These are phyloP conservation scores for Withania somnifera DNA, from an alignment of 305 asterid genomes.

Conservation along the genomic window DNA sequence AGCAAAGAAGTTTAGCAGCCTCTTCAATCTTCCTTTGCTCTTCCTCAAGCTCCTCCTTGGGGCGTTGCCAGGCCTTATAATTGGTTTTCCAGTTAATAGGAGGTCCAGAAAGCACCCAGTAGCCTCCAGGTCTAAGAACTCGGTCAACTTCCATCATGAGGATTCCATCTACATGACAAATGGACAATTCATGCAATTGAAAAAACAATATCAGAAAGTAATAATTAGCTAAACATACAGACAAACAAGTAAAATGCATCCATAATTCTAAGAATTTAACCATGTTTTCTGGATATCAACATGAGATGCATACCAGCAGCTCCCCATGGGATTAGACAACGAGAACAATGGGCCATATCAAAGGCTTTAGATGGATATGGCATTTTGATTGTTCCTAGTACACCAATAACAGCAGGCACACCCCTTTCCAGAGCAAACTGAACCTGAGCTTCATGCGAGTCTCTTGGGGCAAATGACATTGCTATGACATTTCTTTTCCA, in stretches of 20 bases:
- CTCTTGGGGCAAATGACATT: constrained; percentile 99
- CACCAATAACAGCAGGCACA: constrained; percentile 96
- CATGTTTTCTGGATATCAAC: not conserved
- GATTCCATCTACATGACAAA: constrained; percentile 55
- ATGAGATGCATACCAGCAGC: constrained; percentile 51
- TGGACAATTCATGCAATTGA: constrained; percentile 4
- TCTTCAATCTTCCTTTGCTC: constrained; percentile 91
- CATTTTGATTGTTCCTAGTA: constrained; percentile 74
- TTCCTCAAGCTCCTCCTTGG: constrained; percentile 79
- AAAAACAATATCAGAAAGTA: not conserved
- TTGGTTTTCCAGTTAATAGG: constrained; percentile 79
- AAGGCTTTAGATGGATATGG: constrained; percentile 89
- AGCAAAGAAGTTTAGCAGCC: constrained; percentile 81
- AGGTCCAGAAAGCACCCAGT: constrained; percentile 97
- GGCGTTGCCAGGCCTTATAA: constrained; percentile 87
- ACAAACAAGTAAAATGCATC: not conserved
- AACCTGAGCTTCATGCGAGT: constrained; percentile 95
- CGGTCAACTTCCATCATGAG: constrained; percentile 97
- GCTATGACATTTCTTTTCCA: constrained; percentile 82
- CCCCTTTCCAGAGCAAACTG: constrained; percentile 98
- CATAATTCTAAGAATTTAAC: not conserved
- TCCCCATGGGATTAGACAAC: constrained; percentile 96
- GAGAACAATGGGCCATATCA: constrained; percentile 97
- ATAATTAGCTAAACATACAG: not conserved
- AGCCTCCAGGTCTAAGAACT: constrained; percentile 96